Evolutionary conservation across 2,329 filamentous ascomycete genomes (phyloP), one percentile per base, ranked within the genome.

Genomic region (Delphinella strobiligena): DNA sequence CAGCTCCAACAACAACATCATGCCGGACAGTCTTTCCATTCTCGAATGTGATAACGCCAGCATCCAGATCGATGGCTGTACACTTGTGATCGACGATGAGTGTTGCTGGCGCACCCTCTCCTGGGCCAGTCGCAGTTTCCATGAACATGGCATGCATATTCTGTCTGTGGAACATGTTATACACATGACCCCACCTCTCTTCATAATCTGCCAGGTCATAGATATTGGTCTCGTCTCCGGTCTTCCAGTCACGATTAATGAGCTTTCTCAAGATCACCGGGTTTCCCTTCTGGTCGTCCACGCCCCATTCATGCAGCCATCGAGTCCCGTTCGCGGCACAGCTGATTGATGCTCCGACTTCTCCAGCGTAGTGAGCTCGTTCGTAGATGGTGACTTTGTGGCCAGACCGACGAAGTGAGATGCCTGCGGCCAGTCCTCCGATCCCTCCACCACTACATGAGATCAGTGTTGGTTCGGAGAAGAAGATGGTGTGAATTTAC

Each of bases 241-340:
- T 82, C 53, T 72, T 70, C 78, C 78, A 83, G 57, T 82, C 77
- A 3, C 74, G 70, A 54, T 76, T 80, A 60, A 83, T 82, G 38
- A 83, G 66, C 50, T 76, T 76, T 56, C 67, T 67, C 36, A 83
- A 59, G 1, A 82, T 61, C 2, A 83, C 78, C 0, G 77, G 77
- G 42, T 80, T 72, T 7, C 78, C 79, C 50, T 74, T 75, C 11
- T 61, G 61, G 1, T 82, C 63, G 49, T 82, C 74, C 1, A 82
- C 75, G 0, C 63, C 63, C 79, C 79, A 83, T 54, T 80, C 75
- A 45, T 80, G 71, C 5, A 83, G 61, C 78, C 78, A 83, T 34
- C 75, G 67, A 1, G 78, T 79, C 5, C 78, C 79, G 49, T 83
- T 83, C 8, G 79, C 77, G 1, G 79, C 79, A 49, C 78, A 82